Evolutionary conservation across 768 basidiomycete genomes (phyloP), one percentile per base, ranked within the genome.

Genomic region (Mycena albidolilacea): DNA sequence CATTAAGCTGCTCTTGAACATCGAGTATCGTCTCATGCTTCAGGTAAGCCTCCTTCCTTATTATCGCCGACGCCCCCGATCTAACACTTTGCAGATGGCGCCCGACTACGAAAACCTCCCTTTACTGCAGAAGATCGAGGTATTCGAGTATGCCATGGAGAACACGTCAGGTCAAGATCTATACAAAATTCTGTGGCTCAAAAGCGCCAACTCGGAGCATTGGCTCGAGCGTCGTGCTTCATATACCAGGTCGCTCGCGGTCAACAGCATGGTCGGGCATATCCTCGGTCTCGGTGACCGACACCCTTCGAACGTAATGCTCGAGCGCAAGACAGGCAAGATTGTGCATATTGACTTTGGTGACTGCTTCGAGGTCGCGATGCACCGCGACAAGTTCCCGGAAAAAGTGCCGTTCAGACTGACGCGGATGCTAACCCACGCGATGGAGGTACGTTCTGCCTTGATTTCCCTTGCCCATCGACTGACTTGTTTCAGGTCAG

Each of bases 181-280:
- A 15, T 99, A 99, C 82, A 88, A 96, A 17, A 97, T 99, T 8
- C 85, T 99, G 12, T 99, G 98, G 98, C 87, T 99, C 76, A 98
- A 97, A 85, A 96, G 95, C 79, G 82, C 88, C 73, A 97, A 95
- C 80, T 99, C 98, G 3, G 98, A 99, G 78, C 96, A 98, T 76
- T 99, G 98, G 98, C 86, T 99, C 37, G 98, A 99, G 80, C 91
- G 98, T 21, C 92, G 98, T 54, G 95, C 97, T n/a, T 96, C 96
- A 0, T 99, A 98, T 80, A 98, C 97, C 1, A 90, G 97, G 38
- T 97, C 97, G 12, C 90, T 99, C 23, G 97, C 96, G 3, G 95
- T 98, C 72, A 99, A 95, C 81, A 97, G 96, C 80, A 99, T 99
- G 97, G 96, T 98, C 75, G 98, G 98, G 4, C 96, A 99, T 82